Conservation (phyloP, 2,329 filamentous ascomycete species). For the Exserohilum rostratum region DNA sequence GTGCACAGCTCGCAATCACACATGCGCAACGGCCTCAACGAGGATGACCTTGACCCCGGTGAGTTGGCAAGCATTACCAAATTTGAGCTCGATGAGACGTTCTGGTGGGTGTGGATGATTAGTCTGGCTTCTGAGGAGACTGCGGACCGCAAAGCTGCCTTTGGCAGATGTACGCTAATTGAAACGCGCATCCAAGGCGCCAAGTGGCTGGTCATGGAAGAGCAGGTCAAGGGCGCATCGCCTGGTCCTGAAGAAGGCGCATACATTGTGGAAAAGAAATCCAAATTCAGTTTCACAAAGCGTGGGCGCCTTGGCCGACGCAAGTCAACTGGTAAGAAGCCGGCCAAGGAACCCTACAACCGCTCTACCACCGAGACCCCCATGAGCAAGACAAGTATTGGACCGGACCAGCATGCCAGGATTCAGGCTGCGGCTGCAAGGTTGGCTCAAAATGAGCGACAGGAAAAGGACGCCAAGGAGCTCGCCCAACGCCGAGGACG, state of each 20-base stretch:
- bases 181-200: slow-evolving; percentile 83
- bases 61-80: slow-evolving; percentile 91
- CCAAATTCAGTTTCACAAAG: slow-evolving; percentile 82
- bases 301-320: slow-evolving; percentile 70
- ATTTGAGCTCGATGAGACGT: slow-evolving; percentile 89
- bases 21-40: slow-evolving; percentile 63
- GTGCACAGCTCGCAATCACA: slow-evolving; percentile 89
- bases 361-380: slow-evolving; percentile 57
- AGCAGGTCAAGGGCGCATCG: slow-evolving; percentile 92
- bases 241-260: slow-evolving; percentile 82
- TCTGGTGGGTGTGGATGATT: slow-evolving; percentile 99
- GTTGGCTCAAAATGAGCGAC: slow-evolving; percentile 72
- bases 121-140: slow-evolving; percentile 93
- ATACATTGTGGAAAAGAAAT: slow-evolving; percentile 94
- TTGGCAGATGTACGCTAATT: slow-evolving; percentile 89
- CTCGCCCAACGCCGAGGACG: slow-evolving; percentile 62
- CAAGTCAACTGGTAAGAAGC: slow-evolving; percentile 53
- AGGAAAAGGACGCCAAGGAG: slow-evolving; percentile 59
- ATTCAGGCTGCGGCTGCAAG: slow-evolving; percentile 90
- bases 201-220: slow-evolving; percentile 93
- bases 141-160: slow-evolving; percentile 82
- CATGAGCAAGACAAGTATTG: slow-evolving; percentile 81
- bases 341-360: slow-evolving; percentile 59
- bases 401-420: slow-evolving; percentile 86
- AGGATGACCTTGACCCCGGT: slow-evolving; percentile 80